These are phyloP conservation scores for Dichomitus squalens DNA, from an alignment of 1,284 basidiomycete genomes.

Conservation along the genomic window DNA sequence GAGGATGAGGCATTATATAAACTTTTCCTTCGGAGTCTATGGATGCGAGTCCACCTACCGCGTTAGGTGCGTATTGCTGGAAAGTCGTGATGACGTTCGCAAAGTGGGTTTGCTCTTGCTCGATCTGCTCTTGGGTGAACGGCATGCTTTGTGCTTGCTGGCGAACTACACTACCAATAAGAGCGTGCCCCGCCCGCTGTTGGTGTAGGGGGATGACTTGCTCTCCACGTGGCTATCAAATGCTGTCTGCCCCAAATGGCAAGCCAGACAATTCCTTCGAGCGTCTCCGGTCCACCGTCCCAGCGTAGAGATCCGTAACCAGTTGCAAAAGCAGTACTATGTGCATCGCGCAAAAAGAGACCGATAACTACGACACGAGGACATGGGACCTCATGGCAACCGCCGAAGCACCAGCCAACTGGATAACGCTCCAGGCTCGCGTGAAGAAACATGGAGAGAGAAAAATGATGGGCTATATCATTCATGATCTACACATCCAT, in stretches of 20 bases:
- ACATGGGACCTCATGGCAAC: too few species aligned
- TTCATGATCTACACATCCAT: constrained; percentile 24
- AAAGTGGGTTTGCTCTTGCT: constrained; percentile 64
- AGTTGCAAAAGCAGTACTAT: too few species aligned
- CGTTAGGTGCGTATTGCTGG: constrained; percentile 62
- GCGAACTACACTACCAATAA: not conserved
- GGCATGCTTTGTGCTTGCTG: constrained; percentile 24
- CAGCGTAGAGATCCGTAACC: too few species aligned
- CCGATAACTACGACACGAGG: too few species aligned
- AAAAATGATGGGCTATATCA: constrained; percentile 12
- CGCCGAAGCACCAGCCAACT: too few species aligned
- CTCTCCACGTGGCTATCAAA: not conserved
- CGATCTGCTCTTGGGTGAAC: constrained; percentile 32
- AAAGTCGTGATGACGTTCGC: constrained; percentile 70
- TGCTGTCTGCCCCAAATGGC: not conserved
- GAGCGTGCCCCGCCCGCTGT: too few species aligned
- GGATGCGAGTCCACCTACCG: constrained; percentile 42
- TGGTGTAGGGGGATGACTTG: too few species aligned
- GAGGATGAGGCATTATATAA: not conserved
- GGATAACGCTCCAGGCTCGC: too few species aligned
- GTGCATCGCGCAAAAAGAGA: too few species aligned
- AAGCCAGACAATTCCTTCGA: too few species aligned
- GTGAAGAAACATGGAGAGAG: not conserved
- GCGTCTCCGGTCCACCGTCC: too few species aligned
- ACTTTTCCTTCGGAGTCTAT: too few species aligned